phyloP scores from a whole-genome alignment of 108 stramenopile species.

The Nitzschia inconspicua region DNA sequence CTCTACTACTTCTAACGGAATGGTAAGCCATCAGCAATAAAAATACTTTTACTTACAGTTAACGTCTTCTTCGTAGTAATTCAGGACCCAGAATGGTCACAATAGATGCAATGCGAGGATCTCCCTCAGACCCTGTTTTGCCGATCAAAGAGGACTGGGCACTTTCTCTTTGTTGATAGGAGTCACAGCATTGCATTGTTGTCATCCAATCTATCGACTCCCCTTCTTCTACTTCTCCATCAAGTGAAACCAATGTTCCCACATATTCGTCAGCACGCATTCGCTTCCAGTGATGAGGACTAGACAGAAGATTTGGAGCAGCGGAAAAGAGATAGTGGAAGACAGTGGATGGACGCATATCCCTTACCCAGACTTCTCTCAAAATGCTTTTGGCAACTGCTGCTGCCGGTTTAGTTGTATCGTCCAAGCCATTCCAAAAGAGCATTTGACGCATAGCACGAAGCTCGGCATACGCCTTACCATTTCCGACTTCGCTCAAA shows the following conservation, averaged over 20 bases:
- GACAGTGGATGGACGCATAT: conserved; percentile 79
- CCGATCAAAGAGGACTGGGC: conserved; percentile 28
- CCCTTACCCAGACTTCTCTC: conserved; percentile 78
- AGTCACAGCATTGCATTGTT: conserved; percentile 81
- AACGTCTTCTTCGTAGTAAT: conserved; percentile 58
- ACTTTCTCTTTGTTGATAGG: conserved; percentile 82
- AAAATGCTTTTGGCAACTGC: conserved; percentile 66
- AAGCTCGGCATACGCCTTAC: conserved; percentile 80
- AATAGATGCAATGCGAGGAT: conserved; percentile 62
- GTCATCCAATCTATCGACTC: conserved; percentile 88
- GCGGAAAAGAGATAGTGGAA: conserved; percentile 83
- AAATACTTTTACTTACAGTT: no score
- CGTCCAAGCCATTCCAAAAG: conserved; percentile 83
- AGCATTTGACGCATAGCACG: conserved; percentile 83
- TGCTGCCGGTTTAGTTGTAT: conserved; percentile 42
- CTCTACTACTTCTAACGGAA: neutral
- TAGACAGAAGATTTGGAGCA: conserved; percentile 71
- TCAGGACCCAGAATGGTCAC: conserved; percentile 82
- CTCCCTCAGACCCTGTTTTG: conserved; percentile 45
- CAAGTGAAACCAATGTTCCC: conserved; percentile 48
- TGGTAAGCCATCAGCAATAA: no score
- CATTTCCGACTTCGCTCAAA: conserved; percentile 62
- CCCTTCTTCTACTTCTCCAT: conserved; percentile 80
- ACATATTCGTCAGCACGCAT: conserved; percentile 80
- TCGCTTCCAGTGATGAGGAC: conserved; percentile 81